Conservation (phyloP, 305 asterid species). For the Petunia hybrid region DNA sequence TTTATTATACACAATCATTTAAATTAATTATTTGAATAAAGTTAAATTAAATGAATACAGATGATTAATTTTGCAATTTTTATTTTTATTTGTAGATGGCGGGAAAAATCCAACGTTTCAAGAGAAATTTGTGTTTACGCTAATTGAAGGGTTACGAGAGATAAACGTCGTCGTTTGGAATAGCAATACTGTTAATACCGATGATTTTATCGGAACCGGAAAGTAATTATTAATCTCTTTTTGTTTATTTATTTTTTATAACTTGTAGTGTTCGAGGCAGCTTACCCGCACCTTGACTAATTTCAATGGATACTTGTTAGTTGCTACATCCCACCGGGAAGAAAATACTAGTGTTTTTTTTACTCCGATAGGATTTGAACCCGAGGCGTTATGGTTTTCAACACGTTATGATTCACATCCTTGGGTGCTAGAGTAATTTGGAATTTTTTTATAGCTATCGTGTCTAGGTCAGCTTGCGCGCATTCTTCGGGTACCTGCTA, state of each 20-base stretch:
- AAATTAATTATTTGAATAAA: neutral
- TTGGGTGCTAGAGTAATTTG: no score
- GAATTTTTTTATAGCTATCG: no score
- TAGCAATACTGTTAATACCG: conserved; percentile 81
- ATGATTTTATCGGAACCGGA: conserved; percentile 93
- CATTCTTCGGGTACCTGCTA: no score
- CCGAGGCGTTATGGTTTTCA: no score
- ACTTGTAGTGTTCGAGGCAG: neutral
- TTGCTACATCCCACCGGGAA: no score
- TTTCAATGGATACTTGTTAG: no score
- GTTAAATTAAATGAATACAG: neutral
- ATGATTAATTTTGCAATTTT: neutral
- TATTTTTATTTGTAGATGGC: conserved; percentile 61
- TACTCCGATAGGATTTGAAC: no score
- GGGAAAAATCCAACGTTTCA: conserved; percentile 94
- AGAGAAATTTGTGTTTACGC: conserved; percentile 78
- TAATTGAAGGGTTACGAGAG: conserved; percentile 90
- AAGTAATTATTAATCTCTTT: conserved; percentile 52
- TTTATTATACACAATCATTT: neutral
- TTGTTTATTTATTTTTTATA: neutral
- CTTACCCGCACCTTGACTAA: no score
- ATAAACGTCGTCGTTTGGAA: conserved; percentile 76
- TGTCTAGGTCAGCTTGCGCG: no score
- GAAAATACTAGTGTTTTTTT: neutral
- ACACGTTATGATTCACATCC: no score